phyloP scores from a whole-genome alignment of 192 early-diverging fungal genomes.

The Dimargaris verticillata region DNA sequence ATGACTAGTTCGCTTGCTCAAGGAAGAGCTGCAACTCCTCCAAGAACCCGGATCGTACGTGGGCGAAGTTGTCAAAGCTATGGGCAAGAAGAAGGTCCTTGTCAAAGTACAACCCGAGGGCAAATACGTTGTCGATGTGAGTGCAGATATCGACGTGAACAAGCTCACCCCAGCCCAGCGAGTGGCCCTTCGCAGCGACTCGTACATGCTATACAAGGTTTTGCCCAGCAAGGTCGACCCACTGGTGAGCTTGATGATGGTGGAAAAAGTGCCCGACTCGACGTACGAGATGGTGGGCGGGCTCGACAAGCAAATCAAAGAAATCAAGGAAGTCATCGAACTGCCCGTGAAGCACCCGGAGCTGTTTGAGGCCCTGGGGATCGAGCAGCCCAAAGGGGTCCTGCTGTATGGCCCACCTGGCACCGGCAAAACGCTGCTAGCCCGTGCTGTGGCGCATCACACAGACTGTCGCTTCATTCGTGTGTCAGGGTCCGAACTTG shows the following conservation, averaged over 20 bases:
- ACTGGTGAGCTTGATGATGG: slow-evolving; percentile 99
- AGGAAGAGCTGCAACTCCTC: slow-evolving; percentile 89
- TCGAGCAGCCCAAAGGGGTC: slow-evolving; percentile 98
- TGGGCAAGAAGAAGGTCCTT: slow-evolving; percentile 92
- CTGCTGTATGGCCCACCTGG: slow-evolving; percentile 81
- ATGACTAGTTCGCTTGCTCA: slow-evolving; percentile 68
- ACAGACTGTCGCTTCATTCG: slow-evolving; percentile 85
- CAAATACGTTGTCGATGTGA: slow-evolving; percentile 95
- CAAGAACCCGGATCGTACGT: slow-evolving; percentile 94
- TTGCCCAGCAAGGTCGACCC: slow-evolving; percentile 97
- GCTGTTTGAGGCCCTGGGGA: slow-evolving; percentile 92
- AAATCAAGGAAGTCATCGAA: slow-evolving; percentile 99
- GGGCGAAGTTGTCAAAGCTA: slow-evolving; percentile 94
- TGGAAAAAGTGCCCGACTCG: slow-evolving; percentile 98
- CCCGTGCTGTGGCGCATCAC: slow-evolving; percentile 82
- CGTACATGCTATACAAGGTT: slow-evolving; percentile 86
- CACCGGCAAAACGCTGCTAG: slow-evolving; percentile 75
- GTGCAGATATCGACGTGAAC: slow-evolving; percentile 76
- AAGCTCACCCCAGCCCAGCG: slow-evolving; percentile 82
- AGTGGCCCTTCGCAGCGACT: slow-evolving; percentile 83
- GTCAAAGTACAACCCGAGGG: slow-evolving; percentile 92
- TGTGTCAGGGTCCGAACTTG: slow-evolving; percentile 77
- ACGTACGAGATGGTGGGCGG: slow-evolving; percentile 99
- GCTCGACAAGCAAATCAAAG: slow-evolving; percentile 97
- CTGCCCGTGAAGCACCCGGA: slow-evolving; percentile 99